Conservation (phyloP, 768 basidiomycete species). For the Calocera cornea region DNA sequence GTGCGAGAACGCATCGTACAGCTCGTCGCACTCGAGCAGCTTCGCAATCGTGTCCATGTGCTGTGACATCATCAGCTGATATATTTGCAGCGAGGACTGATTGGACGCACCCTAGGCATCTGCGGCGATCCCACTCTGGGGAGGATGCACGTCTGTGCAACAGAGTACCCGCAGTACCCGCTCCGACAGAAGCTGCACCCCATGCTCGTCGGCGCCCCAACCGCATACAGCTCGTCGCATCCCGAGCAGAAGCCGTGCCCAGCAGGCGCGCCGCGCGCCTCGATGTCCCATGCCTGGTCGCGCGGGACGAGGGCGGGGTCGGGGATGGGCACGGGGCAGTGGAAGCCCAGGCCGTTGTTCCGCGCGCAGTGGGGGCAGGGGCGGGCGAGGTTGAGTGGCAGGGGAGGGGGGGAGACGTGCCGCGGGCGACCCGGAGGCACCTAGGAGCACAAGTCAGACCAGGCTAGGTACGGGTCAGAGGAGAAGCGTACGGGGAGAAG, state of each 20-base stretch:
- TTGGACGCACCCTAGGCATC: not conserved
- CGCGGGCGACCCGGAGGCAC: not conserved
- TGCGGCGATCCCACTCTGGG: not conserved
- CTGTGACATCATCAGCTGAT: not conserved
- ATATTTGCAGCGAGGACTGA: not conserved
- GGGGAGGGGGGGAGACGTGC: not conserved
- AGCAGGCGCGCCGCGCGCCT: not conserved
- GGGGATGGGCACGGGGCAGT: constrained; percentile 1
- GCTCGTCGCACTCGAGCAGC: not conserved
- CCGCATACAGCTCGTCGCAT: not conserved
- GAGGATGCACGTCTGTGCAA: not conserved
- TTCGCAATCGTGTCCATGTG: not conserved
- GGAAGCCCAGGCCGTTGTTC: not conserved
- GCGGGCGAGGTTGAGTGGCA: not conserved
- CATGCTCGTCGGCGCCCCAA: not conserved
- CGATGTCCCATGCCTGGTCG: not conserved
- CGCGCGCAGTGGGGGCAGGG: not conserved
- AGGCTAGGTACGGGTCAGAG: not conserved
- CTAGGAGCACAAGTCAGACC: not conserved
- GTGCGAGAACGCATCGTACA: not conserved
- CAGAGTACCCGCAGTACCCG: constrained; percentile 1
- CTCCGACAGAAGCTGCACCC: not conserved
- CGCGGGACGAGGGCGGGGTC: not conserved
- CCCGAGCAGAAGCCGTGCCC: not conserved
- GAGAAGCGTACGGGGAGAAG: not conserved